phyloP scores from a whole-genome alignment of 2,329 filamentous ascomycete species.

The Leptodontidium sp. region DNA sequence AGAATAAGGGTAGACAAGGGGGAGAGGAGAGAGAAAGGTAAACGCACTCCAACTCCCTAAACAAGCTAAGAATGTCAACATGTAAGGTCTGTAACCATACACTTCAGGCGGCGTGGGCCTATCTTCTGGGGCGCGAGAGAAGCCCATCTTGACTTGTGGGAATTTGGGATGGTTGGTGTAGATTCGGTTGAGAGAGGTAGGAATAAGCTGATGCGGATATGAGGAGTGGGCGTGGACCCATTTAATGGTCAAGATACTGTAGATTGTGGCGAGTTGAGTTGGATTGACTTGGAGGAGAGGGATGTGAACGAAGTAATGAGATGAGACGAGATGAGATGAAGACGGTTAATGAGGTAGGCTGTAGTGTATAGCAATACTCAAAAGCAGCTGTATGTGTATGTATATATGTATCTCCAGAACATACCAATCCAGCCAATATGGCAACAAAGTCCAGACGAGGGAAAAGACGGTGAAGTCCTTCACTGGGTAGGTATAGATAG shows the following conservation, averaged over 20 bases:
- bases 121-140: conserved; percentile 40
- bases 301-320: not conserved
- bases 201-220: not conserved
- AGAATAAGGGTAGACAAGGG: not conserved
- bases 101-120: conserved; percentile 41
- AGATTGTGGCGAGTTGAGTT: not conserved
- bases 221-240: conserved; percentile 10
- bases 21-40: not conserved
- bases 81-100: conserved; percentile 41
- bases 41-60: conserved; percentile 26
- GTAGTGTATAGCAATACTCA: not conserved
- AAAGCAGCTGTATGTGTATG: no score
- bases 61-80: conserved; percentile 37
- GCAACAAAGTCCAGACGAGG: no score
- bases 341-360: not conserved
- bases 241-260: not conserved
- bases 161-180: not conserved
- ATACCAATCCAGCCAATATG: no score
- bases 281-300: not conserved
- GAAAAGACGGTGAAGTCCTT: no score
- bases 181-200: conserved; percentile 9
- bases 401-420: no score
- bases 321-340: not conserved
- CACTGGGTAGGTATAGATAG: no score
- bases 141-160: conserved; percentile 30